These are phyloP conservation scores for Rhizophora mangle DNA, from an alignment of 345 rosid genomes.

Conservation along the genomic window DNA sequence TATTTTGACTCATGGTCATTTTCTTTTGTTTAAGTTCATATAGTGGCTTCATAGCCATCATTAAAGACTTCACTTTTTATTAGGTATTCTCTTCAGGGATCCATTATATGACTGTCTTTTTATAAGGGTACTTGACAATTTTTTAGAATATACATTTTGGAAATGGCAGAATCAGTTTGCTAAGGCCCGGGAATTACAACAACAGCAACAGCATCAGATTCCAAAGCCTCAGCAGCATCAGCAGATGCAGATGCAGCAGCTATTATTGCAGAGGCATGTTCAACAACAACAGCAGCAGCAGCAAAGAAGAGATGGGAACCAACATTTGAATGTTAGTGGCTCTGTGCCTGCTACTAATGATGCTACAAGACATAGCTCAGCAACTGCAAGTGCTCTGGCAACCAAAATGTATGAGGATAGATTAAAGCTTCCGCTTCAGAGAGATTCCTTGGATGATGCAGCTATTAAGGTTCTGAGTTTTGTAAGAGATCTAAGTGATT, in stretches of 20 bases:
- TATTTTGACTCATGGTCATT: too few relatives aligned
- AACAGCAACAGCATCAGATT: constrained; percentile 27
- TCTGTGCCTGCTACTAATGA: constrained; percentile 31
- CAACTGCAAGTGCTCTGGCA: constrained; percentile 38
- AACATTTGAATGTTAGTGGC: constrained; percentile 26
- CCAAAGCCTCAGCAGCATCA: constrained; percentile 29
- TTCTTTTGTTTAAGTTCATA: too few relatives aligned
- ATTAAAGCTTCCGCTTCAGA: constrained; percentile 50
- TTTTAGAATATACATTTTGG: constrained; percentile 9
- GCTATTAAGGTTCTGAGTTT: constrained; percentile 40
- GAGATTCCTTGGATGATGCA: constrained; percentile 45
- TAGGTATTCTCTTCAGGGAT: not conserved
- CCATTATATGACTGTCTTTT: constrained; percentile 2
- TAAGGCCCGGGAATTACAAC: constrained; percentile 41
- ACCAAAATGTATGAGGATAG: constrained; percentile 49
- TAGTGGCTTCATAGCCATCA: too few relatives aligned
- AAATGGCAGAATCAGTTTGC: constrained; percentile 44
- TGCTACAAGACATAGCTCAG: constrained; percentile 39
- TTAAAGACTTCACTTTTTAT: not conserved
- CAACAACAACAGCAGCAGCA: constrained; percentile 18
- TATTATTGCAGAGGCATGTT: constrained; percentile 21
- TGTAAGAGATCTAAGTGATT: not conserved
- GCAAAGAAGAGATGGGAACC: constrained; percentile 40
- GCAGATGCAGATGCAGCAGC: constrained; percentile 34
- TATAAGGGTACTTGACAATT: constrained; percentile 8